A percentile compares a stretch with the other conserved stretches of the same genome.
Evolutionary conservation across 1,284 basidiomycete genomes (phyloP).

Genomic region (Ceratobasidium sp.): DNA sequence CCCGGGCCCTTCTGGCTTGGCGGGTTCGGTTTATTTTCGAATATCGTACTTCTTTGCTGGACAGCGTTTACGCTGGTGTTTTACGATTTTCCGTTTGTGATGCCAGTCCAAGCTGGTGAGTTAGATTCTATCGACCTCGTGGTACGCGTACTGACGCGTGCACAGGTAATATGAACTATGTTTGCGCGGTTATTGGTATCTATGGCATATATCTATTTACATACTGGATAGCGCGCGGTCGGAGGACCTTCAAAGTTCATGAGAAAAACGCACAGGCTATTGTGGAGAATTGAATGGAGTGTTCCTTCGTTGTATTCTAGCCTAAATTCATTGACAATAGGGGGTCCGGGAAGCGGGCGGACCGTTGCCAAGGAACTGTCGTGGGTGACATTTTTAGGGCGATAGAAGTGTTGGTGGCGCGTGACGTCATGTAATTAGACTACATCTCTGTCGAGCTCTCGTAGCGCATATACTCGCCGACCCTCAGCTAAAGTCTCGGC

Average conservation of each 20-base stretch:
- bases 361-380: not conserved
- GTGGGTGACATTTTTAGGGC: too few relatives aligned
- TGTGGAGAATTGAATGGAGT: not conserved
- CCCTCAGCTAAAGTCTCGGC: too few relatives aligned
- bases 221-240: slow-evolving; percentile 20
- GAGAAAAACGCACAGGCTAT: not conserved
- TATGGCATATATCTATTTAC: slow-evolving; percentile 10
- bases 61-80: slow-evolving; percentile 27
- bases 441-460: too few relatives aligned
- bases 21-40: slow-evolving; percentile 6
- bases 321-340: slow-evolving; percentile 1
- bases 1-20: slow-evolving; percentile 33
- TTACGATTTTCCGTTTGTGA: slow-evolving; percentile 36
- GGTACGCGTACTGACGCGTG: not conserved
- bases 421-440: too few relatives aligned
- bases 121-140: not conserved
- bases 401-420: too few relatives aligned
- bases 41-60: slow-evolving; percentile 33
- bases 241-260: not conserved
- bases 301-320: not conserved
- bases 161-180: slow-evolving; percentile 41
- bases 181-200: slow-evolving; percentile 26
- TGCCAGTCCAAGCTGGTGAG: slow-evolving; percentile 27
- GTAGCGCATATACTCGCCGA: too few relatives aligned
- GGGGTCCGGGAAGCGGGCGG: not conserved